These are phyloP conservation scores for Penicillium dipodomyicola DNA, from an alignment of 495 filamentous ascomycete species.

Conservation along the genomic window DNA sequence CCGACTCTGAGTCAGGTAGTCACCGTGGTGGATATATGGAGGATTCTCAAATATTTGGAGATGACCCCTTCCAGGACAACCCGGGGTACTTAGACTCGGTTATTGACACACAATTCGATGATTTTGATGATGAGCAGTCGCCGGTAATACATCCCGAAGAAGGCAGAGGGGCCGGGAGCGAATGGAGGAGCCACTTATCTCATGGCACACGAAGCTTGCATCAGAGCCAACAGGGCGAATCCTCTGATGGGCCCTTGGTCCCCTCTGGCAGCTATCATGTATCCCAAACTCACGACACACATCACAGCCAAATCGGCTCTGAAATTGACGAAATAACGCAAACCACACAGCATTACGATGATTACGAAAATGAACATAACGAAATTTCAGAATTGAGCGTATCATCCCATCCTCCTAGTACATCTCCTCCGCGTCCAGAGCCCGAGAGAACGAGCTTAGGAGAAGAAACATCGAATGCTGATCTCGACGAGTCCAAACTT, in stretches of 20 bases:
- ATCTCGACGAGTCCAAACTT: conserved; percentile 69
- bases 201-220: conserved; percentile 1
- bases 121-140: conserved; percentile 35
- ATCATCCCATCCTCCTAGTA: conserved; percentile 12
- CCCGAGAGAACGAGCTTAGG: conserved; percentile 24
- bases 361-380: conserved; percentile 1
- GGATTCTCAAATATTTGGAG: conserved; percentile 33
- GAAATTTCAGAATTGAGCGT: conserved; percentile 4
- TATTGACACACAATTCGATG: conserved; percentile 46
- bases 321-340: conserved; percentile 1
- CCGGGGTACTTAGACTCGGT: conserved; percentile 51
- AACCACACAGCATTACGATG: neutral
- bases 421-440: conserved; percentile 25
- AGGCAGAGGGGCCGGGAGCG: conserved; percentile 4
- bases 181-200: conserved; percentile 1
- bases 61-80: conserved; percentile 43
- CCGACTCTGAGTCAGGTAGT: conserved; percentile 37
- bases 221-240: conserved; percentile 1
- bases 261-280: neutral
- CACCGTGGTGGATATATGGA: conserved; percentile 29
- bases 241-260: neutral
- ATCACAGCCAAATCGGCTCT: conserved; percentile 8
- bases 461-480: conserved; percentile 36
- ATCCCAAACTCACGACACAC: conserved; percentile 1
- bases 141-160: conserved; percentile 11